Conservation (phyloP, 805 yeast species). For the Wickerhamiella allomyrinae region DNA sequence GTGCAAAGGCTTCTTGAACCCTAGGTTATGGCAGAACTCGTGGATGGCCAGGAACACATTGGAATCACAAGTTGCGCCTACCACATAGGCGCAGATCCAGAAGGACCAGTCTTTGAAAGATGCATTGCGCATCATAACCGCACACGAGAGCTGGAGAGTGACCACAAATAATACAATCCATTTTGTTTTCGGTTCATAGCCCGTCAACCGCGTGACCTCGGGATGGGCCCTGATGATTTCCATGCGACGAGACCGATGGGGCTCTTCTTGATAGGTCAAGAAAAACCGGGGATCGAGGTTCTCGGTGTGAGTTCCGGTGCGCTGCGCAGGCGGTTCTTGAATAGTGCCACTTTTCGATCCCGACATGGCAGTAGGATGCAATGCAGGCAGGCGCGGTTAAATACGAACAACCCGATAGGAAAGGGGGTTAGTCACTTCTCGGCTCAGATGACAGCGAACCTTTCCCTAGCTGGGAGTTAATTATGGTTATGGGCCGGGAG, state of each 20-base stretch:
- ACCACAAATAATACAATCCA: constrained; percentile 58
- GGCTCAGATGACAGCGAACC: too few species aligned
- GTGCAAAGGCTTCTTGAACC: constrained; percentile 62
- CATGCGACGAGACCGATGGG: constrained; percentile 63
- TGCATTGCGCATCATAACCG: constrained; percentile 46
- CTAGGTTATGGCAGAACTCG: constrained; percentile 73
- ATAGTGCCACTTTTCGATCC: background rate
- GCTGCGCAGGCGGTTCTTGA: background rate
- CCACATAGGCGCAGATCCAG: constrained; percentile 49
- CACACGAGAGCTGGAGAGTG: constrained; percentile 47
- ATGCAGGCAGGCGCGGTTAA: too few species aligned
- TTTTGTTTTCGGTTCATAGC: constrained; percentile 77
- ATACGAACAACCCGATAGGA: too few species aligned
- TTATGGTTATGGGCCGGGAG: too few species aligned
- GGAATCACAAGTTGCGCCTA: constrained; percentile 80
- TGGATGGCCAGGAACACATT: constrained; percentile 78
- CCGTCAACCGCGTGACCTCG: constrained; percentile 62
- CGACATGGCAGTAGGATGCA: background rate
- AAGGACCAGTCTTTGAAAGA: constrained; percentile 40
- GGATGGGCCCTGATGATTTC: constrained; percentile 64
- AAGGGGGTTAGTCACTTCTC: too few species aligned
- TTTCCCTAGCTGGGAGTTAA: too few species aligned
- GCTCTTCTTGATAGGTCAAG: constrained; percentile 75
- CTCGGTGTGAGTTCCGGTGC: background rate
- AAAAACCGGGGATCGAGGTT: constrained; percentile 33